phyloP scores from a whole-genome alignment of 148 eudicot genomes.

The Camellia sinensis region DNA sequence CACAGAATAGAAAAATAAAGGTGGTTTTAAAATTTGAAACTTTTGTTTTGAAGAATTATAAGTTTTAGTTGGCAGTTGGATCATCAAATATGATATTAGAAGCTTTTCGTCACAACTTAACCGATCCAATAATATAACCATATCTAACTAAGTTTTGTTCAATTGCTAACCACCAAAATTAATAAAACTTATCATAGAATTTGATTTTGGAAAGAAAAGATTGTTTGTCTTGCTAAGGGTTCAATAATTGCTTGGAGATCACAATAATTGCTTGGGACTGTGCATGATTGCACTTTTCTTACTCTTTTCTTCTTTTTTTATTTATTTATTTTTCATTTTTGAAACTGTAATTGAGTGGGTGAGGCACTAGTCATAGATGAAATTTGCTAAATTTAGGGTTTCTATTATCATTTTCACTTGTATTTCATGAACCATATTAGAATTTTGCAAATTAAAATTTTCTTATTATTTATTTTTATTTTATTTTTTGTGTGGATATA shows the following conservation, averaged over 20 bases:
- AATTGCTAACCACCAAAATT: too few species aligned
- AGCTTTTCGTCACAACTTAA: constrained; percentile 1
- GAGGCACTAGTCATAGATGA: not conserved
- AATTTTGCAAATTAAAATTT: too few species aligned
- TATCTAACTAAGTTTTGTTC: not conserved
- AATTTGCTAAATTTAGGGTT: not conserved
- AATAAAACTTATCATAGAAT: not conserved
- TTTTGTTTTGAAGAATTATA: not conserved
- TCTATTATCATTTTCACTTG: not conserved
- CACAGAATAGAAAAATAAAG: not conserved
- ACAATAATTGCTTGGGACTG: constrained; percentile 24
- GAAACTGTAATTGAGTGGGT: not conserved
- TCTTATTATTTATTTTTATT: not conserved
- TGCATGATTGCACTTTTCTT: constrained; percentile 16
- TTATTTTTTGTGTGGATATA: not conserved
- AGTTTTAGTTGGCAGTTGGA: constrained; percentile 15
- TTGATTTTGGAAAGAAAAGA: not conserved
- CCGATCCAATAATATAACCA: not conserved
- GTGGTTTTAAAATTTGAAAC: not conserved
- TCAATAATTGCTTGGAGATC: constrained; percentile 30
- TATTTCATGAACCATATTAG: not conserved
- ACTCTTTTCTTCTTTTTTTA: not conserved
- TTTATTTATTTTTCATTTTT: not conserved
- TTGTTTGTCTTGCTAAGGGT: not conserved
- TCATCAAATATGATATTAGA: constrained; percentile 12